Percentiles rank a stretch among this genome's conserved stretches.
Evolutionary conservation across 2,329 filamentous ascomycete genomes (phyloP).

Genomic region (Mollisiaceae sp.): DNA sequence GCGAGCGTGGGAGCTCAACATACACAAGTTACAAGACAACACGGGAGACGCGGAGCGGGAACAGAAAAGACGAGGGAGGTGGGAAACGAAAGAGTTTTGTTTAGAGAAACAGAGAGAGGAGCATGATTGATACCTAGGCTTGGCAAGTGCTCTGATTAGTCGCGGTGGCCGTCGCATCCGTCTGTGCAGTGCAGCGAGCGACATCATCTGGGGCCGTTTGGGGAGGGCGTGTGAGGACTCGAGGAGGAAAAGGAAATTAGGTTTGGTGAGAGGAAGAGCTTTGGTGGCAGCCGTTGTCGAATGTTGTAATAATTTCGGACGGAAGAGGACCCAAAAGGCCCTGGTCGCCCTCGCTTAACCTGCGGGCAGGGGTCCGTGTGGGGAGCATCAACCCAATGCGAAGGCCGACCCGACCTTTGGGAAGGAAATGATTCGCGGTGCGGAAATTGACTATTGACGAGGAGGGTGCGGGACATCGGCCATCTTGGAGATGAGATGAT

Average conservation of each 20-base stretch:
- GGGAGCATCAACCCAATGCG: neutral
- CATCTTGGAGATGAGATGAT: no score
- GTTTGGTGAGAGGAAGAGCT: neutral
- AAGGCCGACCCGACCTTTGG: neutral
- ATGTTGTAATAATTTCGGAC: slow-evolving; percentile 5
- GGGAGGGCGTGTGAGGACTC: neutral
- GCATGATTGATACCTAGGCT: neutral
- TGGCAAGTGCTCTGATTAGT: neutral
- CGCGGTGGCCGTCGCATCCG: neutral
- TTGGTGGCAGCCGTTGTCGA: slow-evolving; percentile 9
- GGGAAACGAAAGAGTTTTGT: neutral
- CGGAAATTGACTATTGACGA: neutral
- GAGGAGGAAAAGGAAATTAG: slow-evolving; percentile 9
- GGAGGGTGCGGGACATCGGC: no score
- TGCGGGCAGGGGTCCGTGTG: neutral
- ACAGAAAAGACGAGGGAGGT: neutral
- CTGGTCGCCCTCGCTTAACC: neutral
- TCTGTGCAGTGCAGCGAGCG: neutral
- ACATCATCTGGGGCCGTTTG: neutral
- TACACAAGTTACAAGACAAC: neutral
- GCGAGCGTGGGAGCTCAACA: slow-evolving; percentile 2
- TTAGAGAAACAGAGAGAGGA: neutral
- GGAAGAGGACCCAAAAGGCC: neutral
- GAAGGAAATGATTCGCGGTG: neutral
- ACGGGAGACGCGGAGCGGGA: neutral